These are phyloP conservation scores for Trametes hirsuta DNA, from an alignment of 1,284 basidiomycete genomes.

Conservation along the genomic window DNA sequence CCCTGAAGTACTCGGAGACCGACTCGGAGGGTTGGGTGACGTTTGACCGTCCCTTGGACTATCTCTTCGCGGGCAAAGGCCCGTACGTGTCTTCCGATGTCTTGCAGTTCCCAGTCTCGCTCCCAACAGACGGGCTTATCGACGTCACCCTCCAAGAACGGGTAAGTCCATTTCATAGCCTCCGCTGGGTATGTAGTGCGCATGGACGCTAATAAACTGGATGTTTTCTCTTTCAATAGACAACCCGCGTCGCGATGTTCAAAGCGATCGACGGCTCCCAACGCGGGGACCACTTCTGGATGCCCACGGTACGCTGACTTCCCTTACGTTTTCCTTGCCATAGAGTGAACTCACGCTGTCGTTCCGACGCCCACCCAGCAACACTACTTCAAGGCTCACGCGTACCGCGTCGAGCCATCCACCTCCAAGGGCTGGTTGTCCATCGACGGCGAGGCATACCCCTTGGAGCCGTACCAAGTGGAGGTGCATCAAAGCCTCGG, in stretches of 20 bases:
- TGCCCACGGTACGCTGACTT: slow-evolving; percentile 48
- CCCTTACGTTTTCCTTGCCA: neutral
- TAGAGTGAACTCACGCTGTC: neutral
- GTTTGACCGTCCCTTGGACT: slow-evolving; percentile 73
- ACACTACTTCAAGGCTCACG: slow-evolving; percentile 79
- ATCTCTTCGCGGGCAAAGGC: slow-evolving; percentile 73
- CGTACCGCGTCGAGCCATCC: slow-evolving; percentile 76
- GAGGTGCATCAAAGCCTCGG: slow-evolving; percentile 78
- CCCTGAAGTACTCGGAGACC: slow-evolving; percentile 45
- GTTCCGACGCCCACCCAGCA: slow-evolving; percentile 46
- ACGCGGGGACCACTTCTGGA: slow-evolving; percentile 72
- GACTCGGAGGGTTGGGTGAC: slow-evolving; percentile 66
- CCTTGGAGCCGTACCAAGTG: slow-evolving; percentile 83
- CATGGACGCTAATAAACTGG: neutral
- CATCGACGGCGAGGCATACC: slow-evolving; percentile 85
- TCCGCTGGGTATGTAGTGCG: neutral
- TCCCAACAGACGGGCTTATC: slow-evolving; percentile 79
- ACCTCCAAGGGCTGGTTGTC: slow-evolving; percentile 56
- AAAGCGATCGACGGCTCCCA: slow-evolving; percentile 69
- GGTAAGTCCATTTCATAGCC: slow-evolving; percentile 41
- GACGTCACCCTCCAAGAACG: slow-evolving; percentile 76
- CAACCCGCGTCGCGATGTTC: slow-evolving; percentile 60
- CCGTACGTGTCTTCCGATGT: slow-evolving; percentile 70
- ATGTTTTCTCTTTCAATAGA: slow-evolving; percentile 37
- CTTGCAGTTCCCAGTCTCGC: slow-evolving; percentile 86